Base-by-base conservation (phyloP, 352 stramenopile genomes). In the Peronospora tabacina region DNA sequence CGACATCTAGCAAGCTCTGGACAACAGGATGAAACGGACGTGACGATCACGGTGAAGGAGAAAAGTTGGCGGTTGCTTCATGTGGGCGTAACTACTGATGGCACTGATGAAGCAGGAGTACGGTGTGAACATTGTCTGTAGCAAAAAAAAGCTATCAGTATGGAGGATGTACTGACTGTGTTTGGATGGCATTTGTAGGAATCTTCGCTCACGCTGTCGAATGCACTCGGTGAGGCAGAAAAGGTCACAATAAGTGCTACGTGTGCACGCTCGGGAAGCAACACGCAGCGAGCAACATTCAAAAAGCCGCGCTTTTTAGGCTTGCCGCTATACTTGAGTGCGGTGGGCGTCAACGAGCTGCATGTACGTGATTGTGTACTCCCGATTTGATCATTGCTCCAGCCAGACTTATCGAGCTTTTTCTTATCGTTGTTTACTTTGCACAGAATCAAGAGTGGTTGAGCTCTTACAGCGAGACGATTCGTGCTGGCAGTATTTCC, bases 401-500 rank as follows among this genome's bases (percentile, higher is more conserved):
- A 28, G 29, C 16, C 12, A 28, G 29, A 39, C 28, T 44, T 16
- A 54, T 16, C 5, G 17, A 24, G 16, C 4, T 32, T 30, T n/a
- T 44, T 37, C 10, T 29, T 4, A 33, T 34, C 7, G 26, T 43
- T 39, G 34, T 49, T 15, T 30, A 7, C 1, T 34, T 50, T 16
- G 41, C 20, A 16, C 39, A 87, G 70, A 94, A 87, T 57, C 77
- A 91, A 58, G 85, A 92, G 39, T 84, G 82, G 39, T 55, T 87
- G 43, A 92, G 82, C 55, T 95, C 85, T 35, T 95, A 94, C 72
- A 91, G 81, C 48, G 85, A 95, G 38, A 89, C 86, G 56, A 82
- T 92, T 54, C 78, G 79, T 44, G 77, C 81, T 28, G 81, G 82
- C 2, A 89, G 72, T 33, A 85, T 92, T 51, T 84, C 81, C 4